Conservation (phyloP, 768 basidiomycete species). For the Boletus rufocinnamomeus region DNA sequence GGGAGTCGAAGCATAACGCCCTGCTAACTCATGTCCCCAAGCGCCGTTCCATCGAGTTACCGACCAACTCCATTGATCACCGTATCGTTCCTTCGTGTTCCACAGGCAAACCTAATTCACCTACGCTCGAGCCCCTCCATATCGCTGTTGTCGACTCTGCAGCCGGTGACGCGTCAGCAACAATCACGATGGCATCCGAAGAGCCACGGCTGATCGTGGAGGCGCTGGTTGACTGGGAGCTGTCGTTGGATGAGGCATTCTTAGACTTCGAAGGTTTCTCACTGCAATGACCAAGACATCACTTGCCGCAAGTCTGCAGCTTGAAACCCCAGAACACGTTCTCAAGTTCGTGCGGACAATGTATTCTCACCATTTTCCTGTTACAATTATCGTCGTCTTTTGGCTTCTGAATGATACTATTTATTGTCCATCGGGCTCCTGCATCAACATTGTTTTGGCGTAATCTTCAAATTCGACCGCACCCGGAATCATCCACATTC, state of each 20-base stretch:
- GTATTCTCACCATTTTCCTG: not conserved
- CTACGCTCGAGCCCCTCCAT: conserved; percentile 37
- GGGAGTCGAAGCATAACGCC: conserved; percentile 45
- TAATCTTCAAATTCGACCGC: not conserved
- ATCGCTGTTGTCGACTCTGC: conserved; percentile 30
- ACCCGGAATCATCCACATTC: not conserved
- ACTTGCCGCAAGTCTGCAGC: not conserved
- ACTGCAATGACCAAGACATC: conserved; percentile 14
- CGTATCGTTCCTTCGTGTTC: not conserved
- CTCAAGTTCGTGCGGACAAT: not conserved
- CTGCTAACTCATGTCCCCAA: conserved; percentile 23
- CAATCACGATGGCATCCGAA: not conserved
- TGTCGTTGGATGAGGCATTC: conserved; percentile 74
- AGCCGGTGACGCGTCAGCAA: conserved; percentile 1
- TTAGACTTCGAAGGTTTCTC: conserved; percentile 71
- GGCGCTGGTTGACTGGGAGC: conserved; percentile 75
- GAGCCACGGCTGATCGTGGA: conserved; percentile 75
- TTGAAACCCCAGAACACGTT: not conserved
- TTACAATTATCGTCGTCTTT: not conserved
- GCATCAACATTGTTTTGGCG: no score
- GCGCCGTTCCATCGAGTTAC: not conserved
- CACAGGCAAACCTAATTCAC: conserved; percentile 12
- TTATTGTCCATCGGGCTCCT: no score
- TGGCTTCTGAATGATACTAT: not conserved
- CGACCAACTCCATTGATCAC: not conserved